Base-by-base conservation (phyloP, 2,329 filamentous ascomycete genomes). In the Aureobasidium mangrovei region DNA sequence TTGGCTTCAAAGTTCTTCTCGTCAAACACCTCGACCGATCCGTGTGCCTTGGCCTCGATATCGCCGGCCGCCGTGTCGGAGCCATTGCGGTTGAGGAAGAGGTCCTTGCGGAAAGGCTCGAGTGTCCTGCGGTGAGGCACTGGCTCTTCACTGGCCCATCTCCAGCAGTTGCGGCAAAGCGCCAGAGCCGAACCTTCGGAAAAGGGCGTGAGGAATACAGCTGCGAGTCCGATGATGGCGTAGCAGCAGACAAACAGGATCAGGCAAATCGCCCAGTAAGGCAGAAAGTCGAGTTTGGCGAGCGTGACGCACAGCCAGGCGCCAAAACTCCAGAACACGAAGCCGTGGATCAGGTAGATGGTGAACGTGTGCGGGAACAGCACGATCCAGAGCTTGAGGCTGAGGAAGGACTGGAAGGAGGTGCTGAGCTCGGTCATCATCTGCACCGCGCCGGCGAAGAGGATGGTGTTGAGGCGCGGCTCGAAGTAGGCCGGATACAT, bases 361-460 rank as follows among this genome's bases (percentile, higher is more conserved):
- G 72, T 76, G 61, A 75, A 75, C 57, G 75, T 72, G 60, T 76
- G 73, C 3, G 73, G 74, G 61, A 75, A 75, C n/a, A 75, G 60
- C 39, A 68, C 61, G 4, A 72, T 66, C 28, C 76, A 64, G 26
- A 69, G 46, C 27, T 65, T 69, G 2, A 67, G 61, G 2, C 69
- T 72, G 2, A 77, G 63, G 6, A 72, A 56, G 60, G 66, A 71
- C 58, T 77, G 74, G 1, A 72, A 58, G 41, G 62, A 60, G 1
- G 68, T 67, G 5, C 60, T 66, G 5, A 70, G 62, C 47, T 70
- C 69, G 12, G 69, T 64, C 27, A 67, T 58, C 8, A 61, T 53
- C 55, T 72, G 69, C n/a, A 71, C 59, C 7, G 61, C 62, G 8
- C 67, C 57, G 9, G 66, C 62, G 49, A 74, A 72, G 9, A 74